Evolutionary conservation across 1,139 yeast species (phyloP).

Genomic region (Taphrina wiesneri): DNA sequence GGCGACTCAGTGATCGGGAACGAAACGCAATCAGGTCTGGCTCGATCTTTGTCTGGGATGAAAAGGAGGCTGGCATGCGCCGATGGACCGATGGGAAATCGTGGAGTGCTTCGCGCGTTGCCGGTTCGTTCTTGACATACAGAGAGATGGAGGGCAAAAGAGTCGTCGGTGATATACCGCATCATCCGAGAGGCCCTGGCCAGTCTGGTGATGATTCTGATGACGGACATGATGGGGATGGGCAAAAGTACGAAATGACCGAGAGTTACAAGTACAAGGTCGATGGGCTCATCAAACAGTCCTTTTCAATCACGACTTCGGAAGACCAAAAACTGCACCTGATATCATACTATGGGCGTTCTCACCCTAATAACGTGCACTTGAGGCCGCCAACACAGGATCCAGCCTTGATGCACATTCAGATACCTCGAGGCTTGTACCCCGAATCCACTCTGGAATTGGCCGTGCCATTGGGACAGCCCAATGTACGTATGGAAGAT

Average conservation of each 20-base stretch:
- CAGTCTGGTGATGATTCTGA: constrained; percentile 36
- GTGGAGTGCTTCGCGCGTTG: constrained; percentile 72
- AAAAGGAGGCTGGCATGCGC: constrained; percentile 67
- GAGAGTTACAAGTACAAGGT: constrained; percentile 49
- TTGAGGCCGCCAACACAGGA: constrained; percentile 51
- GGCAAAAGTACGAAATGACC: constrained; percentile 39
- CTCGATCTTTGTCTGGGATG: constrained; percentile 71
- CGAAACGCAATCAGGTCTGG: constrained; percentile 58
- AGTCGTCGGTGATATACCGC: background rate
- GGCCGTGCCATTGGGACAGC: background rate
- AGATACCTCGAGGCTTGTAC: constrained; percentile 49
- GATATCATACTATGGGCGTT: constrained; percentile 54
- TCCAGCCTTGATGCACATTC: constrained; percentile 45
- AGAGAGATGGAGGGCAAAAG: constrained; percentile 56
- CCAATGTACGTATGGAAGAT: background rate
- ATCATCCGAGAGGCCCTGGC: constrained; percentile 27
- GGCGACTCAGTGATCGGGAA: constrained; percentile 62
- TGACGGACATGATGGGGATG: constrained; percentile 35
- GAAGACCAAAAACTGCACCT: constrained; percentile 58
- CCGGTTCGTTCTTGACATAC: constrained; percentile 64
- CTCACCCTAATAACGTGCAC: constrained; percentile 42
- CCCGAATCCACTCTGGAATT: constrained; percentile 45
- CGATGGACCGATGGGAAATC: constrained; percentile 74
- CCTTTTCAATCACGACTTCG: constrained; percentile 58
- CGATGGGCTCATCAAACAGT: constrained; percentile 61